Base-by-base conservation (phyloP, 2,329 filamentous ascomycete genomes). In the Onygena corvina region DNA sequence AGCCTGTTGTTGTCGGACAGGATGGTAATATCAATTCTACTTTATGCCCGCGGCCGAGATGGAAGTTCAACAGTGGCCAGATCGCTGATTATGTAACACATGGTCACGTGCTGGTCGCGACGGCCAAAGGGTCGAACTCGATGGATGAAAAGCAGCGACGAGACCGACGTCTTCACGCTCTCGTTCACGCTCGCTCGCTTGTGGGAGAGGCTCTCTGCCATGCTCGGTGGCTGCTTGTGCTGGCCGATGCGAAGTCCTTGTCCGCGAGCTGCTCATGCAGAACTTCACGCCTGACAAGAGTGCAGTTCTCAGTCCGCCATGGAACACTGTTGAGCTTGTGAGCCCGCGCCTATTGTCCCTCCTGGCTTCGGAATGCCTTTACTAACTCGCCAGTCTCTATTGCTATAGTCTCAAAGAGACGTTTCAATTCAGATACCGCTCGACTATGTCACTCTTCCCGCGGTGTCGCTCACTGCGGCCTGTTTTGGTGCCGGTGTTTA, bases 371-470 rank as follows among this genome's bases (percentile, higher is more conserved):
- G 4, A 14, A 31, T 21, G 4, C 27, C 6, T 16, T 33, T 12
- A 23, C 27, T 31, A 29, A 11, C 14, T 16, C 29, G 18, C 31
- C 48, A 44, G 16, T 53, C 21, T 29, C 50, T 44, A 16, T 33
- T 8, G 7, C 30, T 46, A 31, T 56, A 80, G 79, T 77, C 77
- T 38, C 76, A 81, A 61, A 68, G 80, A 61, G 80, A 84, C 67
- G 66, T 81, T 34, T 71, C 73, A 18, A 64, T 76, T 8, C 68
- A 71, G 49, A 68, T 83, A 4, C 80, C 80, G 2, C 73, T 84
- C 57, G 81, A 83, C 57, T 81, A 71, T 60, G 72, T 80, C 33
- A 78, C 76, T 2, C 63, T 67, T 12, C 75, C 79, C 7, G 76
- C 73, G 1, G 70, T 81, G 1, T 75, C 74, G 7, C 57, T 83